A percentile compares a stretch with the other conserved stretches of the same genome.
phyloP scores from a whole-genome alignment of 1,284 basidiomycete species.

The Phylloboletellus chloephorus region DNA sequence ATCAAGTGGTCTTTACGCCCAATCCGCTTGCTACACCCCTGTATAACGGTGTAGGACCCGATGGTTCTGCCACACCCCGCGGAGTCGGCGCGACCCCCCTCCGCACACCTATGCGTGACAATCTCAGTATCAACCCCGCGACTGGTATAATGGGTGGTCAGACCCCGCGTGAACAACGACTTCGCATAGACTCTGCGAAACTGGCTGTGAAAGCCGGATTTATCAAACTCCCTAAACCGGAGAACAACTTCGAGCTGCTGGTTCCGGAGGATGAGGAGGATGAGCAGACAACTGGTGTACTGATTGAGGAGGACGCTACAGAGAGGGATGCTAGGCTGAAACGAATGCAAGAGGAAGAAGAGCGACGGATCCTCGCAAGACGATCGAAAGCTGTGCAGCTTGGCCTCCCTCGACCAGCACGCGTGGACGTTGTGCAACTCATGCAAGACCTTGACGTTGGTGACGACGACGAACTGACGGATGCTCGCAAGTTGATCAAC shows the following conservation, averaged over 20 bases:
- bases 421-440: constrained; percentile 69
- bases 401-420: constrained; percentile 81
- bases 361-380: constrained; percentile 71
- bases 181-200: constrained; percentile 59
- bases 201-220: constrained; percentile 80
- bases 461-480: constrained; percentile 43
- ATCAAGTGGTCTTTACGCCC: constrained; percentile 84
- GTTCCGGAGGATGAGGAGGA: constrained; percentile 83
- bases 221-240: constrained; percentile 81
- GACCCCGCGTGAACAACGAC: constrained; percentile 73
- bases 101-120: constrained; percentile 90
- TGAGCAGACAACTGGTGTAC: constrained; percentile 37
- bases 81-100: constrained; percentile 67
- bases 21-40: constrained; percentile 91
- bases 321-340: constrained; percentile 82
- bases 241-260: constrained; percentile 96
- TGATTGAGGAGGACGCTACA: constrained; percentile 83
- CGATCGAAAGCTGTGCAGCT: constrained; percentile 80
- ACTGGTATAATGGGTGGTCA: constrained; percentile 57
- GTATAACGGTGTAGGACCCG: constrained; percentile 39
- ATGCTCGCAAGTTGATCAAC: constrained; percentile 67
- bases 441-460: constrained; percentile 54
- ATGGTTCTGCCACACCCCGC: constrained; percentile 64
- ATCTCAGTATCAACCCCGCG: constrained; percentile 79
- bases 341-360: constrained; percentile 70